Evolutionary conservation across 345 rosid species (phyloP), one percentile per base, ranked within the genome.

Genomic region (Dimocarpus longan): DNA sequence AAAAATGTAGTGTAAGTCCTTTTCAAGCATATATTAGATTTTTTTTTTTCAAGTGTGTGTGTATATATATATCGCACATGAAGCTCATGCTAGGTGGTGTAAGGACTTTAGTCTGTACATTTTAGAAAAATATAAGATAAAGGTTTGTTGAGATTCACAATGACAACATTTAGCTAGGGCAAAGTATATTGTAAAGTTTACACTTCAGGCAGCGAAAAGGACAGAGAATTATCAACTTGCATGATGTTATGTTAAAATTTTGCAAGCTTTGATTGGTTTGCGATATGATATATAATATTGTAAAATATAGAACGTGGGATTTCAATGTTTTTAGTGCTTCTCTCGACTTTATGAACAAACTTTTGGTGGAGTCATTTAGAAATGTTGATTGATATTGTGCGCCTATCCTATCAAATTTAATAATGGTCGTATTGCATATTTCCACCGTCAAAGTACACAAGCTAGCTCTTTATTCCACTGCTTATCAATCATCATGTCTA

Each of bases 11-110:
- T 19, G 21, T 2, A 0, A 52, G 63, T 52, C 18, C 7, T 22
- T 13, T 48, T 39, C 48, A 54, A 6, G 73, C 68, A 68, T 67
- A 76, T 56, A 67, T 76, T 66, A 64, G 48, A 66, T 42, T 8
- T 42, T 42, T 22, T 6, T 12, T 28, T 50, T 44, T 26, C 8
- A 15, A 11, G 11, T 40, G 6, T 37, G 15, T 7, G 28, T 52
- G 39, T 24, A 70, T 16, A 4, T 28, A 26, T 50, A 11, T 16
- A 3, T 32, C 9, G 22, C 77, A 46, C 18, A 63, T 44, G 77
- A 74, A 24, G 3, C 68, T 16, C 46, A 18, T 26, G 44, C 60
- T 44, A 44, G 13, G 56, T 50, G 56, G 13, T 50, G 37, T 32
- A 32, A 32, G 37, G 37, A 1, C 37, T 32, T 32, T 32, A 32